phyloP scores from a whole-genome alignment of 345 rosid genomes.

The Dipteronia dyeriana region DNA sequence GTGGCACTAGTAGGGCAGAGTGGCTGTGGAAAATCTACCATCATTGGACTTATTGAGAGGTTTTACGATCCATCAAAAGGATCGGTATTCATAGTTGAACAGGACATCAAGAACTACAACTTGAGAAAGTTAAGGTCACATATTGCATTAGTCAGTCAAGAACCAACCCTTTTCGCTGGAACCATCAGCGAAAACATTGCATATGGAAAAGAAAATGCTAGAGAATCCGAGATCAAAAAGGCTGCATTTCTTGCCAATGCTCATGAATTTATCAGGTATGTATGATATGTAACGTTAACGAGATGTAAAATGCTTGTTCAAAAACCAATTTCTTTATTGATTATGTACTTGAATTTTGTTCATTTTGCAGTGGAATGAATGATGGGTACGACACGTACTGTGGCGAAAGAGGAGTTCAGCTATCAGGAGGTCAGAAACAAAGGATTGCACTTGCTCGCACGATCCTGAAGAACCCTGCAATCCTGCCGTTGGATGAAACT shows the following conservation, averaged over 20 bases:
- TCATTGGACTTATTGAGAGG: constrained; percentile 61
- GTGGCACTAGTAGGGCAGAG: constrained; percentile 65
- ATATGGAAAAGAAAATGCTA: constrained; percentile 48
- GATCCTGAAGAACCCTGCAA: constrained; percentile 59
- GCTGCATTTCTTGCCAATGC: constrained; percentile 67
- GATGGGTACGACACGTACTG: constrained; percentile 64
- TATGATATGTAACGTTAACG: not conserved
- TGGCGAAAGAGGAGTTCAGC: constrained; percentile 68
- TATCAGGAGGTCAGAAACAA: constrained; percentile 80
- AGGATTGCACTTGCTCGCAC: constrained; percentile 74
- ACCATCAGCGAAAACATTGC: constrained; percentile 60
- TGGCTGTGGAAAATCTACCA: constrained; percentile 68
- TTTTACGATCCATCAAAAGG: constrained; percentile 63
- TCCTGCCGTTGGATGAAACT: constrained; percentile 72
- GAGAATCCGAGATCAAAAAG: constrained; percentile 53
- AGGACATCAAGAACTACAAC: constrained; percentile 51
- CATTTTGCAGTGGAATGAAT: constrained; percentile 56
- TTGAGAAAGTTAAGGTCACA: constrained; percentile 49
- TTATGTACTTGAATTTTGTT: not conserved
- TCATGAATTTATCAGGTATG: constrained; percentile 64
- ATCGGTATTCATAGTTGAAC: constrained; percentile 44
- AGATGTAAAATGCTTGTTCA: not conserved
- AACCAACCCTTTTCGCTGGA: constrained; percentile 68
- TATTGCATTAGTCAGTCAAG: constrained; percentile 71
- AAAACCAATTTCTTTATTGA: not conserved